Base-by-base conservation (phyloP, 2,329 filamentous ascomycete genomes). In the Claviceps capensis region DNA sequence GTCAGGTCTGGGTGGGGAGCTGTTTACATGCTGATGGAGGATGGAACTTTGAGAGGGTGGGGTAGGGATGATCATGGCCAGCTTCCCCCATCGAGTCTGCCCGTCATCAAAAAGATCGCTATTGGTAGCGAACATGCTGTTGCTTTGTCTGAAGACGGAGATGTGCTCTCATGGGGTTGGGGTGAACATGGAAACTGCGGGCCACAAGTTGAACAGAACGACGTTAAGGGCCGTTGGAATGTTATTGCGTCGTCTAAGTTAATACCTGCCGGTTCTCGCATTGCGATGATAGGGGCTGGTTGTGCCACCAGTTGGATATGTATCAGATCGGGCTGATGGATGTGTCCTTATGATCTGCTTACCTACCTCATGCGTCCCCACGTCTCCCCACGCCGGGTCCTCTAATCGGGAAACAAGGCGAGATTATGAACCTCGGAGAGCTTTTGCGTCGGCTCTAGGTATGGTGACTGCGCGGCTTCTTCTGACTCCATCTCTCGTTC, bases 141-240 rank as follows among this genome's bases (percentile, higher is more conserved):
- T 56, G 87, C 82, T 8, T 67, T 91, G 26, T 81, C 85, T 0
- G 69, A 69, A 9, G 72, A 76, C 19, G 80, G 80, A 1, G 77
- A 83, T 49, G 80, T 95, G 1, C 69, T 94, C 48, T 79, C 87
- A 1, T 97, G 91, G 88, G 93, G 93, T 19, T 98, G 93, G 93
- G 90, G 89, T 2, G 91, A 97, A 68, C 93, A 98, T 69, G 93
- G 93, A 1, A 98, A 98, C 65, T 98, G 93, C 65, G 93, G 93
- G 3, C 78, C 81, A 38, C 72, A 77, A 13, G 79, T 81, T 55
- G 70, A 75, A 17, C 71, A 76, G 55, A 81, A 80, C 48, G 79
- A 86, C 66, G 81, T 89, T 46, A 84, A 83, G 57, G 83, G 78
- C 9, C 74, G 73, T 54, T 87, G 78, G 73, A 89, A 84, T 62